Evolutionary conservation across 192 early-diverging fungal genomes (phyloP), one percentile per base, ranked within the genome.

Genomic region (Coemansia sp.): DNA sequence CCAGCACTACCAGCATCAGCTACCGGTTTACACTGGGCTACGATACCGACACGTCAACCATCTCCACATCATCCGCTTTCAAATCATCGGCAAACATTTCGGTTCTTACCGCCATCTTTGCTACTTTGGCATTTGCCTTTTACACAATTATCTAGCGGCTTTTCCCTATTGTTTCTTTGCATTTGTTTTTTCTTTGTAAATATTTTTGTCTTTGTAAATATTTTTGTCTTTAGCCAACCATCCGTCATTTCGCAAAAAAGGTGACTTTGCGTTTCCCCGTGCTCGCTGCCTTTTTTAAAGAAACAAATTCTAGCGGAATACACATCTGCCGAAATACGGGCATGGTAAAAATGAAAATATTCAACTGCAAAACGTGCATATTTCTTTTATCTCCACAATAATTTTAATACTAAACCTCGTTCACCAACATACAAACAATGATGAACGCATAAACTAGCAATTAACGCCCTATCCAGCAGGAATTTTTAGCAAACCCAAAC

Each of bases 11-110:
- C 11, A 52, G 21, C 51, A 52, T 23, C 11, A 52, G 51, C 51
- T 52, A 52, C 11, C 15, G 51, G 51, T 52, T 52, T 10, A 52
- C 51, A 1, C 23, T 52, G 18, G 51, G 51, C 51, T 48, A 48
- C 18, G 18, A 48, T 48, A 15, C 46, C 14, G 46, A 48, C 4
- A 52, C 51, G 3, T 23, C 51, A 4, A 21, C 51, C 15, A 48
- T 48, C 14, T 48, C 18, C 18, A 48, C 46, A 17, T 48, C 18
- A n/a, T 10, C 46, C 4, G 14, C 46, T 1, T 15, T 48, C 4
- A 18, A 18, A 48, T 48, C 6, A 4, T 6, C 15, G 14, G 46
- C 46, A 48, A 17, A 48, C 46, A 17, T 48, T 12, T 4, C 46
- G 18, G 46, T 48, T 48, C 6, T n/a, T 48, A 4, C 46, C 0